Percentiles rank a stretch among this genome's conserved stretches.
These are phyloP conservation scores for Aspergillus nidulans DNA, from an alignment of 495 filamentous ascomycete species.

Conservation along the genomic window DNA sequence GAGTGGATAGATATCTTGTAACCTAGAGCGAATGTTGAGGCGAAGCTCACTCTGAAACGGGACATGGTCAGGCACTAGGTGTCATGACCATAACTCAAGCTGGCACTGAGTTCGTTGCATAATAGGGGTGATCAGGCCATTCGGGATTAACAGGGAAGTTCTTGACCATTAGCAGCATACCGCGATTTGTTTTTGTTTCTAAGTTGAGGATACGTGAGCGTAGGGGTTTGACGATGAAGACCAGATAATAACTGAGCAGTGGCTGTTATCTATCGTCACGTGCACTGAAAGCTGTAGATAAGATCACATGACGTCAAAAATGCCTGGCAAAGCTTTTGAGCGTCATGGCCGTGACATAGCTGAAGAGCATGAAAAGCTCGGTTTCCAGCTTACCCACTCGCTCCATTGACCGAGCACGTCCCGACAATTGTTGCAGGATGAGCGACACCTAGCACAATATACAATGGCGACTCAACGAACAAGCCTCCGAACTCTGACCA, in stretches of 20 bases:
- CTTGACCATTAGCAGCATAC: too few species aligned
- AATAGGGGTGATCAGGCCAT: too few species aligned
- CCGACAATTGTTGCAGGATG: conserved; percentile 7
- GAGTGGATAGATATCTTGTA: background rate
- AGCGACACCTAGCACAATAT: conserved; percentile 11
- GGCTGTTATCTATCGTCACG: conserved; percentile 17
- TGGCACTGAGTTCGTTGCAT: background rate
- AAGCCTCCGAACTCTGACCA: conserved; percentile 15
- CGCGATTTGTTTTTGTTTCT: too few species aligned
- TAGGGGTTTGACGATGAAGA: too few species aligned
- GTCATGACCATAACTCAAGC: background rate
- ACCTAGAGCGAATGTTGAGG: background rate
- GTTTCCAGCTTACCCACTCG: background rate
- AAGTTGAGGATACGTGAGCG: too few species aligned
- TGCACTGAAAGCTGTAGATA: conserved; percentile 7
- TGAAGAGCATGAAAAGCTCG: background rate
- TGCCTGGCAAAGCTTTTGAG: background rate
- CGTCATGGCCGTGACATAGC: background rate
- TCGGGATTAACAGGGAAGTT: too few species aligned
- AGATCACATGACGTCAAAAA: conserved; percentile 6
- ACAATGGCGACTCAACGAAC: conserved; percentile 26
- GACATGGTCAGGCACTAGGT: background rate
- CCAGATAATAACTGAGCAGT: too few species aligned
- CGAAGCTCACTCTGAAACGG: background rate
- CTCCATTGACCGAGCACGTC: background rate